These are phyloP conservation scores for Postia placenta DNA, from an alignment of 768 basidiomycete species.

Conservation along the genomic window DNA sequence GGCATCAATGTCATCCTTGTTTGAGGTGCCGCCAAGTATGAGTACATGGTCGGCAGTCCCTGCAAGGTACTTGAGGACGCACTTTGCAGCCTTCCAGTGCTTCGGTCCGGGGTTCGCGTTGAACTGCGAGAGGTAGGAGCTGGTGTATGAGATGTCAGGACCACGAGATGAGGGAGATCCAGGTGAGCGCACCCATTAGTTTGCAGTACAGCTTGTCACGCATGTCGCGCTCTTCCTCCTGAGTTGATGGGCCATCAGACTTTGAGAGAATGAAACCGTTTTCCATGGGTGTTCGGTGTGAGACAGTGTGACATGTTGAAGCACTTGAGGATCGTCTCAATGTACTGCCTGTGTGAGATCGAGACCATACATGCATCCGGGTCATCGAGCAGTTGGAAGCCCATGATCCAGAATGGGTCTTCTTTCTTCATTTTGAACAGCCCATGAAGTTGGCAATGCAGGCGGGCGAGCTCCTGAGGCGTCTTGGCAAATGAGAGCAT, in stretches of 20 bases:
- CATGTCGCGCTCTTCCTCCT: too few species aligned
- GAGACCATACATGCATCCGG: conserved; percentile 17
- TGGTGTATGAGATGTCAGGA: conserved; percentile 28
- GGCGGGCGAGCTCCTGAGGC: neutral
- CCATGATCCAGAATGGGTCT: conserved; percentile 4
- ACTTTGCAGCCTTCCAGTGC: conserved; percentile 25
- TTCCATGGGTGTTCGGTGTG: too few species aligned
- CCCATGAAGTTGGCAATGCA: neutral
- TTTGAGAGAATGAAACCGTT: too few species aligned
- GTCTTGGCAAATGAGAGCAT: neutral
- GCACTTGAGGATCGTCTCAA: conserved; percentile 8
- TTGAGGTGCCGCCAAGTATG: neutral
- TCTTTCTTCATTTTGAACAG: conserved; percentile 1
- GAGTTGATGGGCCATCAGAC: too few species aligned
- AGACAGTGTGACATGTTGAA: conserved; percentile 10
- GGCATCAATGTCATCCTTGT: too few species aligned
- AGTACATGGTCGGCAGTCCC: conserved; percentile 18
- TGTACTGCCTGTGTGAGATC: conserved; percentile 21
- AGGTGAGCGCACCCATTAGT: too few species aligned
- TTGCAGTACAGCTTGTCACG: too few species aligned
- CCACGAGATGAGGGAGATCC: too few species aligned
- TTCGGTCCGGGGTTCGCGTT: conserved; percentile 10
- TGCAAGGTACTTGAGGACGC: conserved; percentile 26
- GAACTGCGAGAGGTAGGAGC: conserved; percentile 15
- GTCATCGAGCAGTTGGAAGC: conserved; percentile 26